Evolutionary conservation across 345 rosid species (phyloP).

Genomic region (Capsella bursapastoris): DNA sequence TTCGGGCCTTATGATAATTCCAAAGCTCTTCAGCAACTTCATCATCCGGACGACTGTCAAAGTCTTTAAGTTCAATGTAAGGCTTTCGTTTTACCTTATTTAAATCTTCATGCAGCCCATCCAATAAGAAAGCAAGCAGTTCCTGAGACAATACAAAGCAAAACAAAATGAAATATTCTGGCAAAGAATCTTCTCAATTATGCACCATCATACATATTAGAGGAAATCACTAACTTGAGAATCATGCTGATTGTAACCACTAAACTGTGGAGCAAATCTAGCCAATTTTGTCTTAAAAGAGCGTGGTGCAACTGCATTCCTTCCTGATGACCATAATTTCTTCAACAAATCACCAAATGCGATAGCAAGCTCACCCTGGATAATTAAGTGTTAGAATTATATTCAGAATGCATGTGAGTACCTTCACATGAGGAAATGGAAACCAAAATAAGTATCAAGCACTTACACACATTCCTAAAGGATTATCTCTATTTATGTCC

Average conservation of each 20-base stretch:
- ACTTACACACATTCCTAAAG: conserved; percentile 94
- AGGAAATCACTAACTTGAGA: conserved; percentile 73
- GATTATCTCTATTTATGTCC: conserved; percentile 84
- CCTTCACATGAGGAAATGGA: conserved; percentile 22
- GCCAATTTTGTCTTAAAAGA: conserved; percentile 88
- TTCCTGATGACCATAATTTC: conserved; percentile 90
- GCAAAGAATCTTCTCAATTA: conserved; percentile 10
- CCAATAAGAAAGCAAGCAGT: conserved; percentile 90
- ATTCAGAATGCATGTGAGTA: conserved; percentile 21
- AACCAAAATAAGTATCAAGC: conserved; percentile 27
- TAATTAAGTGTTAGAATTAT: conserved; percentile 21
- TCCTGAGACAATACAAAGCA: conserved; percentile 52
- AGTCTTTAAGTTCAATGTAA: conserved; percentile 87
- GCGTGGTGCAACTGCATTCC: conserved; percentile 78
- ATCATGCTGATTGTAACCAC: conserved; percentile 99
- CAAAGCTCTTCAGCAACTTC: conserved; percentile 96
- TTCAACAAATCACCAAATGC: conserved; percentile 93
- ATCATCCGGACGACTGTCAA: conserved; percentile 76
- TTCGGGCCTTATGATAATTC: conserved; percentile 95
- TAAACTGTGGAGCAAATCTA: conserved; percentile 96
- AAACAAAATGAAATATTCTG: neutral
- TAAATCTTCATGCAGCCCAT: conserved; percentile 97
- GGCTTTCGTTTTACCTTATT: conserved; percentile 95
- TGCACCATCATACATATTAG: conserved; percentile 1
- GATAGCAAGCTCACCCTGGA: conserved; percentile 96